Percentiles rank a stretch among this genome's conserved stretches.
phyloP scores from a whole-genome alignment of 768 basidiomycete species.

The Collybia sordida region DNA sequence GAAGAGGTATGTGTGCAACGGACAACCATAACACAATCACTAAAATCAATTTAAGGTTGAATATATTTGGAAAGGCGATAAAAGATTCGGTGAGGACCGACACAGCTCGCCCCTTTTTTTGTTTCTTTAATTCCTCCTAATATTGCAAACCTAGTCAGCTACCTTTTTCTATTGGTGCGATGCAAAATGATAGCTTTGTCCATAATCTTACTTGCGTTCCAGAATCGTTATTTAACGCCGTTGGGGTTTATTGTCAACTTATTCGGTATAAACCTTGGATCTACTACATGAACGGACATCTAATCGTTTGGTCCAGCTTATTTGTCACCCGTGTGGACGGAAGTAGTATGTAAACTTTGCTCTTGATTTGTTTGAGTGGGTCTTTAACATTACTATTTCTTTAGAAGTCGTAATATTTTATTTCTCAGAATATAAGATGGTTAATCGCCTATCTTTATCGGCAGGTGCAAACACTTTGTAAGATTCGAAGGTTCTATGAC shows the following conservation, averaged over 20 bases:
- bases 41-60: conserved; percentile 34
- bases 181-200: not conserved
- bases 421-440: too few relatives aligned
- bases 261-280: conserved; percentile 29
- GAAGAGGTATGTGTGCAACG: conserved; percentile 34
- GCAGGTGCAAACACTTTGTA: conserved; percentile 45
- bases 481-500: conserved; percentile 55
- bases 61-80: conserved; percentile 51
- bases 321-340: conserved; percentile 37
- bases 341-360: conserved; percentile 25
- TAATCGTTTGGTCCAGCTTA: conserved; percentile 31
- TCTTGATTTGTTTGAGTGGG: too few relatives aligned
- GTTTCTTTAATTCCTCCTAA: not conserved
- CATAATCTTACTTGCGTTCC: not conserved
- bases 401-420: too few relatives aligned
- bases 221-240: conserved; percentile 69
- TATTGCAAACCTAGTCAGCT: conserved; percentile 29
- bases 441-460: not conserved
- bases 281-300: not conserved
- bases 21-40: not conserved
- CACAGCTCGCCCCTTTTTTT: not conserved
- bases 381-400: too few relatives aligned
- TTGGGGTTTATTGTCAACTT: conserved; percentile 62
- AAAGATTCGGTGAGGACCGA: conserved; percentile 44
- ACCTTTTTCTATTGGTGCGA: conserved; percentile 42